Conservation (phyloP, 768 basidiomycete genomes). For the Hypholoma sublateritium region DNA sequence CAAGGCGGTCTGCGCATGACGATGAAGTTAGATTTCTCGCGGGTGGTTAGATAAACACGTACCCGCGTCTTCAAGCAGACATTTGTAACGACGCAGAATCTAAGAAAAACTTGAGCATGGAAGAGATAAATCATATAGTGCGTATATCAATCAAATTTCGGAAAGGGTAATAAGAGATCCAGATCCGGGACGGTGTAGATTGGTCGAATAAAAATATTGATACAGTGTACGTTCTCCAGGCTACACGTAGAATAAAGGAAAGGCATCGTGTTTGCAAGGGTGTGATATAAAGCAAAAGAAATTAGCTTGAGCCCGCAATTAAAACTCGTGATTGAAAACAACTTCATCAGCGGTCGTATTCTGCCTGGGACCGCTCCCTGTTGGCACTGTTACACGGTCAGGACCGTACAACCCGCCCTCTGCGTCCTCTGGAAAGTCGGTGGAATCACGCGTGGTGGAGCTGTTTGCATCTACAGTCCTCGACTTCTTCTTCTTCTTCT, state of each 20-base stretch:
- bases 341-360: conserved; percentile 39
- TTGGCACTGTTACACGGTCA: conserved; percentile 14
- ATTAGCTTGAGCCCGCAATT: conserved; percentile 10
- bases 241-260: background rate
- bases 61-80: too few species aligned
- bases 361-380: conserved; percentile 12
- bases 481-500: conserved; percentile 64
- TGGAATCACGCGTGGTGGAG: conserved; percentile 34
- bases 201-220: background rate
- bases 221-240: background rate
- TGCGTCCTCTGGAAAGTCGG: conserved; percentile 70
- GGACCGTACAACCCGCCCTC: conserved; percentile 65
- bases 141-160: background rate
- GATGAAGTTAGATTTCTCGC: too few species aligned
- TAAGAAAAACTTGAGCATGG: too few species aligned
- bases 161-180: too few species aligned
- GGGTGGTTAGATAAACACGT: too few species aligned
- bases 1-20: too few species aligned
- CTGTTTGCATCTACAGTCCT: conserved; percentile 41
- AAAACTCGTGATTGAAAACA: conserved; percentile 72
- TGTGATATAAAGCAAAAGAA: background rate
- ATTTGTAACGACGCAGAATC: too few species aligned
- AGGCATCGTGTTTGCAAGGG: background rate
- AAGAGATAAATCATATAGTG: background rate
- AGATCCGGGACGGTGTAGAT: background rate